These are phyloP conservation scores for Coemansia sp. DNA, from an alignment of 192 early-diverging fungal species.

Conservation along the genomic window DNA sequence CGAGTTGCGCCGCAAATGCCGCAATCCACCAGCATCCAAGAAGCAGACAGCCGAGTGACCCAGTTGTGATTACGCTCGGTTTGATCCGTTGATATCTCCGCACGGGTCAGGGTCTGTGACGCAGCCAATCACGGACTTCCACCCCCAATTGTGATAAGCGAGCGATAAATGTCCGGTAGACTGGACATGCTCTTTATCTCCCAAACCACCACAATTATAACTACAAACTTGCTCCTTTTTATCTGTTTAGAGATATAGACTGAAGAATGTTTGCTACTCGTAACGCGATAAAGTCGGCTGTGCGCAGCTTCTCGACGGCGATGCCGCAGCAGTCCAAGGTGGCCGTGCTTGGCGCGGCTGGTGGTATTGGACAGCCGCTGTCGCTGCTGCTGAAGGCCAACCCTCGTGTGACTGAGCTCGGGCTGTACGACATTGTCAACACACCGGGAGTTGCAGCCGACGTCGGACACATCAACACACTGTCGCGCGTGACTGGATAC, in stretches of 20 bases:
- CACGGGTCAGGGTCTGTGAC: neutral
- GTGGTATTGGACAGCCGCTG: conserved; percentile 97
- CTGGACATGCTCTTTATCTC: too few species aligned
- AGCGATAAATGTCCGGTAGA: too few species aligned
- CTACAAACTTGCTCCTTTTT: neutral
- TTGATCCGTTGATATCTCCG: too few species aligned
- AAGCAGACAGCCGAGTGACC: neutral
- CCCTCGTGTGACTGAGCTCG: conserved; percentile 77
- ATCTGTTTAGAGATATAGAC: neutral
- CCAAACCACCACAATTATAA: too few species aligned
- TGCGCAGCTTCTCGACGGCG: conserved; percentile 56
- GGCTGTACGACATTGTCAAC: conserved; percentile 95
- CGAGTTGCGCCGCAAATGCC: conserved; percentile 9
- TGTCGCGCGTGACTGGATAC: conserved; percentile 76
- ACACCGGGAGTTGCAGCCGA: conserved; percentile 97
- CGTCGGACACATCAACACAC: conserved; percentile 89
- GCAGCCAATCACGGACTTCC: conserved; percentile 21
- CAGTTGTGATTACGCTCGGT: neutral
- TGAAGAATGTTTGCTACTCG: conserved; percentile 55
- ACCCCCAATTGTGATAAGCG: conserved; percentile 9
- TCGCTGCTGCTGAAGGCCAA: conserved; percentile 94
- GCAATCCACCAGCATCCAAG: neutral
- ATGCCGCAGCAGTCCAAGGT: conserved; percentile 57
- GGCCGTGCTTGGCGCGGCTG: conserved; percentile 75
- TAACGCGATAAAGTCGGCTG: conserved; percentile 42